These are phyloP conservation scores for Trypanosoma platydactyli DNA, from an alignment of 208 protist genomes.

Conservation along the genomic window DNA sequence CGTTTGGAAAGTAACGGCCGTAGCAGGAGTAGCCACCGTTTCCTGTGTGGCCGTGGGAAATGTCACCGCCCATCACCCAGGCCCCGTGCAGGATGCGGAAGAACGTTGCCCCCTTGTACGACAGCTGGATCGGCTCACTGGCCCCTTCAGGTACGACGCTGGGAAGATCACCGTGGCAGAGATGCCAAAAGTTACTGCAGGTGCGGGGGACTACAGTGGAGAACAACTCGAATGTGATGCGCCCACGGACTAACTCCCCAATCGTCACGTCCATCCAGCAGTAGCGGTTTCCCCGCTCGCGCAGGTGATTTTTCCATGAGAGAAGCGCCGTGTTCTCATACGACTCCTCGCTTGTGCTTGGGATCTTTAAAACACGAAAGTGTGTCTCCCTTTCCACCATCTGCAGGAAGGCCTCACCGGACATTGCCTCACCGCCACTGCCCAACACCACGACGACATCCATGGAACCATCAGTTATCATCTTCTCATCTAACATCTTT, in stretches of 20 bases:
- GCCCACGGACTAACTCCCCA: conserved; percentile 27
- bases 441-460: conserved; percentile 29
- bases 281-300: conserved; percentile 65
- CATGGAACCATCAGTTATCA: conserved; percentile 34
- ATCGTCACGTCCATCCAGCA: conserved; percentile 79
- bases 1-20: conserved; percentile 91
- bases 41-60: conserved; percentile 75
- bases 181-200: conserved; percentile 90
- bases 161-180: conserved; percentile 77
- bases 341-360: conserved; percentile 34
- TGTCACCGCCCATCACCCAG: conserved; percentile 95
- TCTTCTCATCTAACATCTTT: conserved; percentile 29
- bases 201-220: conserved; percentile 81
- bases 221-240: conserved; percentile 91
- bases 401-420: conserved; percentile 50
- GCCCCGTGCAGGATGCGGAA: conserved; percentile 92
- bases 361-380: conserved; percentile 49
- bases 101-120: conserved; percentile 92
- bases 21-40: conserved; percentile 92
- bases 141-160: conserved; percentile 20
- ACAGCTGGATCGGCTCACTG: conserved; percentile 36
- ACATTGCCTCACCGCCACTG: conserved; percentile 29
- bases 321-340: conserved; percentile 52
- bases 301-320: conserved; percentile 63
- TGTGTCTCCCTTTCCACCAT: conserved; percentile 37